Percentiles rank a stretch among this genome's conserved stretches.
phyloP scores from a whole-genome alignment of 164 flowering plant genomes.

The Berberis thunbergii region DNA sequence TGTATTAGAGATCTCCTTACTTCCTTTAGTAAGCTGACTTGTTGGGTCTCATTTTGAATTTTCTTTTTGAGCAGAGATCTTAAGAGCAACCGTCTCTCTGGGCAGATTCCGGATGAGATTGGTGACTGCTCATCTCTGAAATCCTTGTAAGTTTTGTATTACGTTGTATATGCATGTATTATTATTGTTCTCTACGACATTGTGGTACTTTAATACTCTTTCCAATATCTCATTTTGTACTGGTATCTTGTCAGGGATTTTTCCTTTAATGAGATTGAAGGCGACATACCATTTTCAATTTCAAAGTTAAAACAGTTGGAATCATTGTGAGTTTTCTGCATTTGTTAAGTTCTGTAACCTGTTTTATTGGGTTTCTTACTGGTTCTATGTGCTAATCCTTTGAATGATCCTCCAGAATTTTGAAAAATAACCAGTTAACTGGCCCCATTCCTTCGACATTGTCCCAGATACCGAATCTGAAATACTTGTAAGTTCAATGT shows the following conservation, averaged over 20 bases:
- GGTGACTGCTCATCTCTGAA: slow-evolving; percentile 65
- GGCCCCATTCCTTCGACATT: slow-evolving; percentile 95
- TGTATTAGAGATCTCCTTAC: neutral
- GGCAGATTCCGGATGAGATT: slow-evolving; percentile 84
- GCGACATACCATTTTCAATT: slow-evolving; percentile 82
- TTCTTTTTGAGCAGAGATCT: slow-evolving; percentile 42
- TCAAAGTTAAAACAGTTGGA: slow-evolving; percentile 81
- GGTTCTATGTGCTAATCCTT: neutral
- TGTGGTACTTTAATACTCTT: neutral
- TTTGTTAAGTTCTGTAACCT: neutral
- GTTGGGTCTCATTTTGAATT: neutral
- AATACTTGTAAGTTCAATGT: slow-evolving; percentile 53
- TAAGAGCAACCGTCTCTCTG: slow-evolving; percentile 52
- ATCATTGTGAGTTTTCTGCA: slow-evolving; percentile 36
- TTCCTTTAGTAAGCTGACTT: neutral
- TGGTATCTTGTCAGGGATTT: slow-evolving; percentile 42
- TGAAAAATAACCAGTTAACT: slow-evolving; percentile 74
- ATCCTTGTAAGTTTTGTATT: slow-evolving; percentile 39
- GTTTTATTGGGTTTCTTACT: neutral
- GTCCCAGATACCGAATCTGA: slow-evolving; percentile 95
- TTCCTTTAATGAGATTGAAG: slow-evolving; percentile 57
- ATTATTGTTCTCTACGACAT: neutral
- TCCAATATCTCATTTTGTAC: neutral
- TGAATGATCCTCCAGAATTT: slow-evolving; percentile 22
- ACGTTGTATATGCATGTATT: neutral